Conservation (phyloP, 306 rosid genomes). For the Dalbergia cochinchinensis region DNA sequence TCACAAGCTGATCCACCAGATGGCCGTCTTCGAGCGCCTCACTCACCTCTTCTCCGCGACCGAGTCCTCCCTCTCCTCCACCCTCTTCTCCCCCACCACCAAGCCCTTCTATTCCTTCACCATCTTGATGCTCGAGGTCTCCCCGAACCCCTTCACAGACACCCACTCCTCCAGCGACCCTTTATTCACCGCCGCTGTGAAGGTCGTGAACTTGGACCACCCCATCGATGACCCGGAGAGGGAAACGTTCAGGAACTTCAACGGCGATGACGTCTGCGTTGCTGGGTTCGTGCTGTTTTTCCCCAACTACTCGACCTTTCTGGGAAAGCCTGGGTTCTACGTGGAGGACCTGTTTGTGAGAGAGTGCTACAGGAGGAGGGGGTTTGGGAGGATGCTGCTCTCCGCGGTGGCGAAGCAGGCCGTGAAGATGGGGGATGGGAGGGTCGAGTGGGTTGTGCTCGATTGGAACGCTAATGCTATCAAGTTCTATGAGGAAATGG, state of each 20-base stretch:
- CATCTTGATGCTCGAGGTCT: constrained; percentile 79
- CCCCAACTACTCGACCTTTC: constrained; percentile 73
- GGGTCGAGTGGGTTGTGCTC: constrained; percentile 91
- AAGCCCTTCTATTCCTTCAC: constrained; percentile 85
- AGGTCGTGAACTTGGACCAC: constrained; percentile 51
- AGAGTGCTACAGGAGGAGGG: constrained; percentile 81
- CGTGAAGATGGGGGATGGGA: constrained; percentile 87
- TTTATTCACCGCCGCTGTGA: constrained; percentile 49
- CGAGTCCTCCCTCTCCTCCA: constrained; percentile 68
- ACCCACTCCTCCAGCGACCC: constrained; percentile 21
- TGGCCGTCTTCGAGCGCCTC: constrained; percentile 87
- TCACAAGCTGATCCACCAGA: constrained; percentile 83
- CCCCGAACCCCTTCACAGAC: constrained; percentile 61
- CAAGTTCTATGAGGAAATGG: constrained; percentile 79
- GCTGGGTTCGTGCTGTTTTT: constrained; percentile 87
- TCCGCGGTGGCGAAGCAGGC: constrained; percentile 87
- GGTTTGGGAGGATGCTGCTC: constrained; percentile 72
- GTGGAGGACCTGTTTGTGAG: constrained; percentile 85
- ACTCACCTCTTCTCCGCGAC: constrained; percentile 74
- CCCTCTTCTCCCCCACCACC: constrained; percentile 61
- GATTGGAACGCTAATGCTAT: constrained; percentile 88
- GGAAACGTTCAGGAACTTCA: constrained; percentile 48
- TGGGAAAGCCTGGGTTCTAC: constrained; percentile 80
- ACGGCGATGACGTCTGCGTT: constrained; percentile 39
- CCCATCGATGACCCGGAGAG: constrained; percentile 73